A percentile compares a stretch with the other conserved stretches of the same genome.
phyloP scores from a whole-genome alignment of 257 asterid genomes.

The Solanum pimpinellifolium region DNA sequence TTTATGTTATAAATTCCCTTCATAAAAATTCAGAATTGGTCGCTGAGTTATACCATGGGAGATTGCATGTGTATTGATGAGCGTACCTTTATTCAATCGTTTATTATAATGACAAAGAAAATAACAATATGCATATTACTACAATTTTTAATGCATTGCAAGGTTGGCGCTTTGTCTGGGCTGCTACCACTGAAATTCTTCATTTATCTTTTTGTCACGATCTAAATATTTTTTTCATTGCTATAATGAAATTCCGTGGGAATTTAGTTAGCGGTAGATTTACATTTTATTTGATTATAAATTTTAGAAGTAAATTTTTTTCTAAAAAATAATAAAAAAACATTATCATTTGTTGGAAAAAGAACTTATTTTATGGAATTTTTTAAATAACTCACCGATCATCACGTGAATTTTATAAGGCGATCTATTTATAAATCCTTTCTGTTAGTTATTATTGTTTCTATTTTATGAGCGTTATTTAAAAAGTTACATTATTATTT shows the following conservation, averaged over 20 bases:
- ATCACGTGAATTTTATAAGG: background rate
- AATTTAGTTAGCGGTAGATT: no score
- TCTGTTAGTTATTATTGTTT: no score
- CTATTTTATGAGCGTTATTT: background rate
- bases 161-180: background rate
- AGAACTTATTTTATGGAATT: no score
- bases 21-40: background rate
- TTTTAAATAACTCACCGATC: no score
- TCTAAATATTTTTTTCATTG: no score
- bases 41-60: background rate
- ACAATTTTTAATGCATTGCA: background rate
- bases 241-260: background rate
- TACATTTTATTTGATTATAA: no score
- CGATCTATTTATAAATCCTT: background rate
- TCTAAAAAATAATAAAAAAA: no score
- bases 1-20: background rate
- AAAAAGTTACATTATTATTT: background rate
- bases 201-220: background rate
- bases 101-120: background rate
- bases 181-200: background rate
- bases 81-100: constrained; percentile 1
- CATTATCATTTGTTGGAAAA: background rate
- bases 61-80: constrained; percentile 4
- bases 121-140: background rate
- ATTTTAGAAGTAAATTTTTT: background rate